phyloP scores from a whole-genome alignment of 345 rosid genomes.

The Punica granatum region DNA sequence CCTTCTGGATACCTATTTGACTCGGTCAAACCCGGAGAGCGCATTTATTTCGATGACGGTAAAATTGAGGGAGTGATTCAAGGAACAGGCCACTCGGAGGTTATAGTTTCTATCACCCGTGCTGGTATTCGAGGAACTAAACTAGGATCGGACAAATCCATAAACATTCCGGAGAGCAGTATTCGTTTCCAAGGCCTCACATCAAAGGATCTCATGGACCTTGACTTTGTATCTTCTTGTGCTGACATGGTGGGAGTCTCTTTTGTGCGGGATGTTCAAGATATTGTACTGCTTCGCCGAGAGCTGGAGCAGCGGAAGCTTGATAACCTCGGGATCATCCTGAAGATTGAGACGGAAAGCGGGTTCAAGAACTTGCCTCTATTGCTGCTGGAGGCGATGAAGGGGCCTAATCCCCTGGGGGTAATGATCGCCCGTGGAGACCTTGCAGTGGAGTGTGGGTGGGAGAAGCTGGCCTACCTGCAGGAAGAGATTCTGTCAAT shows the following conservation, averaged over 20 bases:
- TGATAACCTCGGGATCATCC: slow-evolving; percentile 39
- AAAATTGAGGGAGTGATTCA: slow-evolving; percentile 56
- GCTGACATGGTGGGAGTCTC: slow-evolving; percentile 71
- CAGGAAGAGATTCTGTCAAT: slow-evolving; percentile 59
- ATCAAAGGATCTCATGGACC: slow-evolving; percentile 61
- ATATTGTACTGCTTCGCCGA: slow-evolving; percentile 41
- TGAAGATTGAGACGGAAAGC: slow-evolving; percentile 57
- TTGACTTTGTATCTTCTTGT: slow-evolving; percentile 51
- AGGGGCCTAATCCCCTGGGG: slow-evolving; percentile 52
- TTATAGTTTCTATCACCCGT: slow-evolving; percentile 50
- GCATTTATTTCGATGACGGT: slow-evolving; percentile 64
- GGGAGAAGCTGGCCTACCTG: slow-evolving; percentile 57
- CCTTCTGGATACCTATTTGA: slow-evolving; percentile 53
- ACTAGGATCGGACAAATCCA: slow-evolving; percentile 62
- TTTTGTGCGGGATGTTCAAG: slow-evolving; percentile 44
- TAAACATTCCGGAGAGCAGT: slow-evolving; percentile 57
- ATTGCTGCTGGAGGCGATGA: slow-evolving; percentile 58
- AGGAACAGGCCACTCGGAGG: slow-evolving; percentile 49
- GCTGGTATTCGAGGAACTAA: slow-evolving; percentile 53
- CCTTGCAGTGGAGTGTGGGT: slow-evolving; percentile 79
- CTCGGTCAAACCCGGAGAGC: slow-evolving; percentile 56
- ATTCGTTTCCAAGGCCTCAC: slow-evolving; percentile 55
- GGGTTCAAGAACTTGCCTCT: slow-evolving; percentile 46
- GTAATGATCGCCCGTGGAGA: slow-evolving; percentile 74
- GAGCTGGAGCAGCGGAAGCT: slow-evolving; percentile 48